Base-by-base conservation (phyloP, 2,329 filamentous ascomycete species). In the Ophiostoma sp. region DNA sequence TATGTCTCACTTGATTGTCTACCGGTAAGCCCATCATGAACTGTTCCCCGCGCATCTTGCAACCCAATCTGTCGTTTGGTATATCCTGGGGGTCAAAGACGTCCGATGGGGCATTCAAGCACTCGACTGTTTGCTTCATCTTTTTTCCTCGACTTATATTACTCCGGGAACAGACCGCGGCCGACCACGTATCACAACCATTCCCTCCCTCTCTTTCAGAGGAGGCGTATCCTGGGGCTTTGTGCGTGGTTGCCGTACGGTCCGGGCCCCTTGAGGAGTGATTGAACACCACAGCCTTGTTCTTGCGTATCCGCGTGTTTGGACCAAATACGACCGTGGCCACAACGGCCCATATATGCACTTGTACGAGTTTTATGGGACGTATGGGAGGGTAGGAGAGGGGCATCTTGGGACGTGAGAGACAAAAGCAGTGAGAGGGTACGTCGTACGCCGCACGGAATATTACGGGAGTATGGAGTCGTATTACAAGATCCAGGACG, bases 401-500 rank as follows among this genome's bases (percentile, higher is more conserved):
- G n/a, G 31, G 28, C 57, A 63, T 39, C 28, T 59, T 55, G 50
- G 22, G 50, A 15, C 50, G 50, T 17, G 8, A 39, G 39, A 25
- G 3, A 66, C 8, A 28, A 28, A 28, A 42, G 12, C 8, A 25
- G 19, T 9, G 33, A 25, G 8, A 15, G 31, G 22, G 19, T 11
- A 31, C 12, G 22, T 17, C 22, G 28, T 7, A 33, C 4, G 39
- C 3, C 25, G 6, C 31, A 63, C 57, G 31, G 57, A n/a, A 63
- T 63, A 36, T 3, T 11, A 36, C 31, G 57, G 57, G n/a, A 36
- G 28, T 19, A 45, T 45, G 61, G 11, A 25, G 61, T 45, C 11
- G 61, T 66, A 45, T 66, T 63, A 22, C 57, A 63, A 63, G 57
- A 63, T 39, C 57, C 31, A 45, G 33, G 22, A 66, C n/a, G n/a